Evolutionary conservation across 192 early-diverging fungal genomes (phyloP), one percentile per base, ranked within the genome.

Genomic region (Gamsiella multidivaricata): DNA sequence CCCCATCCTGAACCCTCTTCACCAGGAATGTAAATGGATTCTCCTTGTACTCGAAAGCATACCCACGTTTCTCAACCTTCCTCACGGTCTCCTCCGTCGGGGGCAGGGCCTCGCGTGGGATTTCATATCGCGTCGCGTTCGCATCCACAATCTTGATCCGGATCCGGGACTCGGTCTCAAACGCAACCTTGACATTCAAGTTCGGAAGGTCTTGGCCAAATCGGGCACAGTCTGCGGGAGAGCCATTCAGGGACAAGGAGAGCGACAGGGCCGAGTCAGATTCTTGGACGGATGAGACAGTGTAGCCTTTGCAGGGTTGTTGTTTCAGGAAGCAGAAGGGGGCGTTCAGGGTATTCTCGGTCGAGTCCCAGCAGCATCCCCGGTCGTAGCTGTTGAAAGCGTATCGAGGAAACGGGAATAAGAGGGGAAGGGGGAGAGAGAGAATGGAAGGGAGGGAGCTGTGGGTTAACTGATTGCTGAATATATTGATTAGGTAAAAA

Each of bases 101-200:
- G 47, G 65, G 72, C 14, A 84, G 20, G 20, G 84, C 69, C 0
- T 58, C 52, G 0, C 25, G 22, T 3, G 85, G 84, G 14, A 86
- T 82, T 55, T 88, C 79, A 56, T 80, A 86, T 39, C 86, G 83
- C 5, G 42, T 14, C 14, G 81, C 66, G 29, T 80, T 37, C 25
- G 31, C 43, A 49, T 78, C 65, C 1, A 54, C 5, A 20, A 90
- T 83, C 57, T 86, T 82, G 18, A 91, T 80, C 9, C 88, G 82
- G 32, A 91, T 69, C 18, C 88, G 65, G 34, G 81, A 75, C 36
- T 70, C 56, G 0, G 86, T 85, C 53, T 89, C 89, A 61, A 80
- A 86, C 7, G 80, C 74, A 7, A 88, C 84, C 29, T 71, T 50
- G 25, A 89, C 84, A 7, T 37, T 51, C 12, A 90, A 70, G 9